Percentiles rank a stretch among this genome's conserved stretches.
Conservation (phyloP, 202 grass and related monocot species). For the Panicum virgatum region DNA sequence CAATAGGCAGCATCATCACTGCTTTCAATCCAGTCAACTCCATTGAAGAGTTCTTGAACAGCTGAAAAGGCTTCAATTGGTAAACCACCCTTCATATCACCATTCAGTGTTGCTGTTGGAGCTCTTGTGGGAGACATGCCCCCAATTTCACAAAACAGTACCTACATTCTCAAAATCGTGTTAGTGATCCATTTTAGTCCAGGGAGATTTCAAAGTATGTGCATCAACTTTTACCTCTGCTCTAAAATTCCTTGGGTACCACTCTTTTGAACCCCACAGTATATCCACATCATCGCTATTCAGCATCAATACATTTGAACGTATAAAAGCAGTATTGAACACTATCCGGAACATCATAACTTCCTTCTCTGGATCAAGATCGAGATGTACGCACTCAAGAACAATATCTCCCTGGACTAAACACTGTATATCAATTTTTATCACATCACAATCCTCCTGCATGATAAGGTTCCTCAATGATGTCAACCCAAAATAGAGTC, state of each 20-base stretch:
- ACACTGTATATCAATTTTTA: conserved; percentile 99
- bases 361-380: conserved; percentile 91
- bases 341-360: conserved; percentile 99
- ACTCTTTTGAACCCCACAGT: conserved; percentile 82
- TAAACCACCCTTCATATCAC: conserved; percentile 91
- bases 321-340: conserved; percentile 98
- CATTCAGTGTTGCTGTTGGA: conserved; percentile 76
- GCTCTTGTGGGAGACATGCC: conserved; percentile 73
- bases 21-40: conserved; percentile 85
- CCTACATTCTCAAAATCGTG: conserved; percentile 49
- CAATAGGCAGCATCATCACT: conserved; percentile 86
- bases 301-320: conserved; percentile 93
- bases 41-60: conserved; percentile 97
- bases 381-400: conserved; percentile 95
- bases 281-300: conserved; percentile 89
- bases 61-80: conserved; percentile 96
- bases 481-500: conserved; percentile 20
- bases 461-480: conserved; percentile 27
- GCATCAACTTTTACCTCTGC: conserved; percentile 66
- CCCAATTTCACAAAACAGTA: conserved; percentile 93
- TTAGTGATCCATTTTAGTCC: conserved; percentile 19
- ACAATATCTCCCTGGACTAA: conserved; percentile 96
- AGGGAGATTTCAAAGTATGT: neutral
- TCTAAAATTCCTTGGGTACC: conserved; percentile 83
- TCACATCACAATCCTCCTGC: conserved; percentile 91